Conservation (phyloP, 1,284 basidiomycete genomes). For the Clitocybe nebularis region DNA sequence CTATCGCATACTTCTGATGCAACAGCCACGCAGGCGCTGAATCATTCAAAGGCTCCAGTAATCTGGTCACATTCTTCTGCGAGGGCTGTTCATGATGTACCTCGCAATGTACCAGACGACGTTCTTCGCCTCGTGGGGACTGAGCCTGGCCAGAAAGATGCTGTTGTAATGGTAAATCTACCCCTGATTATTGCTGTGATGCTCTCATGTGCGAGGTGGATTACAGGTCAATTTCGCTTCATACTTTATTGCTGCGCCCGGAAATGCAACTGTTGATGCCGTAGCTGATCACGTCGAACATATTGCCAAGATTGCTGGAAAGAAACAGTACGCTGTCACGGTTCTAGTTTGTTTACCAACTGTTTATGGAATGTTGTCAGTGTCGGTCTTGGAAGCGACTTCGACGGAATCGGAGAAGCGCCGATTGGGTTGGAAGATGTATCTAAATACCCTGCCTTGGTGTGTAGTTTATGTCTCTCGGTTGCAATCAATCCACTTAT, state of each 20-base stretch:
- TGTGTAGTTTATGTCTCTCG: conserved; percentile 18
- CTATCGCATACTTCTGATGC: conserved; percentile 84
- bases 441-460: conserved; percentile 66
- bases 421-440: conserved; percentile 63
- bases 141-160: conserved; percentile 66
- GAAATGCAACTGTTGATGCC: conserved; percentile 58
- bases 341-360: neutral
- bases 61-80: conserved; percentile 88
- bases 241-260: conserved; percentile 55
- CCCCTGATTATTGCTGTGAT: neutral
- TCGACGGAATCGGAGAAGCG: conserved; percentile 62
- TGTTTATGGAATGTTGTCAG: conserved; percentile 36
- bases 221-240: conserved; percentile 73
- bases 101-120: conserved; percentile 81
- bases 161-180: conserved; percentile 73
- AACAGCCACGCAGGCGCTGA: conserved; percentile 74
- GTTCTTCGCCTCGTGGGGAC: conserved; percentile 66
- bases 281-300: conserved; percentile 88
- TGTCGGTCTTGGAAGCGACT: conserved; percentile 75
- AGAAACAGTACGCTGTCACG: conserved; percentile 59
- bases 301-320: conserved; percentile 73
- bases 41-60: conserved; percentile 73
- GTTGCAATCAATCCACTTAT: neutral
- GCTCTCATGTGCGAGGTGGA: neutral
- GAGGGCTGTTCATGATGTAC: conserved; percentile 62